phyloP scores from a whole-genome alignment of 306 rosid species.

The Malus asiatica region DNA sequence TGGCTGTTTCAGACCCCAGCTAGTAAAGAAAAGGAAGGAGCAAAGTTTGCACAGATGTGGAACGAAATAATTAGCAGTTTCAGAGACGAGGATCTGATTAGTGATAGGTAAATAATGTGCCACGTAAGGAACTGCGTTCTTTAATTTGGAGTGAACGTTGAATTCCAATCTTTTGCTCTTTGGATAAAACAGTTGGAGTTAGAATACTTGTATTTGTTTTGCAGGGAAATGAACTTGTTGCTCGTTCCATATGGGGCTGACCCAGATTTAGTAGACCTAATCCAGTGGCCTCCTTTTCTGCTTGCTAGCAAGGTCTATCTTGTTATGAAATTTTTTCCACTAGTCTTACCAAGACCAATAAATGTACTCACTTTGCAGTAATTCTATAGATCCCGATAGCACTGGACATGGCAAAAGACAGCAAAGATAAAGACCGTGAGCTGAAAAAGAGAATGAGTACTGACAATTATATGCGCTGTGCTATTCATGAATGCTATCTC shows the following conservation, averaged over 20 bases:
- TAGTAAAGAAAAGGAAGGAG: conserved; percentile 59
- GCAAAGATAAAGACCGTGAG: conserved; percentile 60
- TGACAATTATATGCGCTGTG: conserved; percentile 76
- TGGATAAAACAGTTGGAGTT: background rate
- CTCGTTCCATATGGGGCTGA: conserved; percentile 89
- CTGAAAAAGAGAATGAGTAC: conserved; percentile 62
- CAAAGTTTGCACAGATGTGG: conserved; percentile 94
- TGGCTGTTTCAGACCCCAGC: conserved; percentile 45
- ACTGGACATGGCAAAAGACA: conserved; percentile 87
- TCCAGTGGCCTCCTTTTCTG: conserved; percentile 98
- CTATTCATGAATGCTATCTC: conserved; percentile 76
- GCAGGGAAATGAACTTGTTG: conserved; percentile 88
- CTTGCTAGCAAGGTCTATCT: conserved; percentile 96
- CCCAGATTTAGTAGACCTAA: conserved; percentile 53
- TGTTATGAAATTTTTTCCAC: conserved; percentile 5
- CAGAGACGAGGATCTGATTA: conserved; percentile 89
- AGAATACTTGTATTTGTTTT: conserved; percentile 15
- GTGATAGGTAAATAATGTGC: conserved; percentile 47
- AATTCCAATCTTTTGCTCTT: conserved; percentile 6
- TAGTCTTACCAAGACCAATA: background rate
- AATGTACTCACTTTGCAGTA: conserved; percentile 1
- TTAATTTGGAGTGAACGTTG: background rate
- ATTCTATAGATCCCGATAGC: conserved; percentile 81
- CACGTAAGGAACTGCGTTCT: background rate
- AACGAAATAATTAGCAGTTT: conserved; percentile 79